Conservation (phyloP, 176 grass and related monocot genomes). For the Echinochloa phyllopogon region DNA sequence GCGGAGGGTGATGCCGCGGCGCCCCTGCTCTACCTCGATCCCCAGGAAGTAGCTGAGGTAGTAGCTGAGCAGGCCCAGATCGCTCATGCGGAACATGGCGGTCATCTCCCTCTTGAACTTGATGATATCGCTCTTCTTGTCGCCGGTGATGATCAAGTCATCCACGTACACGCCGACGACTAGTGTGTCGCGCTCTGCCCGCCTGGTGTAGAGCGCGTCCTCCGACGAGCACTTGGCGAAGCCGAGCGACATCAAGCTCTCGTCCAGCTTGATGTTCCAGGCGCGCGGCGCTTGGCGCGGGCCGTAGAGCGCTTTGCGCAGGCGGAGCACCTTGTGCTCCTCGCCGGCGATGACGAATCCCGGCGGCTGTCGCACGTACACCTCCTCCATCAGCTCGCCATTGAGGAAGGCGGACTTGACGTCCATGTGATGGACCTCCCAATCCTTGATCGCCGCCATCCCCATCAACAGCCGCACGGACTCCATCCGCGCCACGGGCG, state of each 20-base stretch:
- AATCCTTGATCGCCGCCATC: not conserved
- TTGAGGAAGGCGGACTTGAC: not conserved
- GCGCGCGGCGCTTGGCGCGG: not conserved
- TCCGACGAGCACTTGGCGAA: not conserved
- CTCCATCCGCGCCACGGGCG: not conserved
- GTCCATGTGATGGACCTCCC: not conserved
- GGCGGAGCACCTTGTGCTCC: not conserved
- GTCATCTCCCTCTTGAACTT: not conserved
- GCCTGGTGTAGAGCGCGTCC: not conserved
- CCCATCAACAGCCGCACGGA: not conserved
- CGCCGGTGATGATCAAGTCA: not conserved
- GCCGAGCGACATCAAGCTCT: not conserved
- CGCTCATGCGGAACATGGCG: not conserved
- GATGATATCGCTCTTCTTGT: not conserved
- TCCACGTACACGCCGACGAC: not conserved
- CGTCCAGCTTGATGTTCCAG: not conserved
- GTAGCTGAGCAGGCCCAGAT: no score
- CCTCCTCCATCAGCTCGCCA: not conserved
- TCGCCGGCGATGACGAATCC: not conserved
- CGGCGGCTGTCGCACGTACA: not conserved
- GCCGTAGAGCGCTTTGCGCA: not conserved
- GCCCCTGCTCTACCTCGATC: not conserved
- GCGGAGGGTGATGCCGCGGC: not conserved
- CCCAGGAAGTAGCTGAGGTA: no score
- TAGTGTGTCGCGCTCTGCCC: not conserved